A percentile compares a stretch with the other conserved stretches of the same genome.
These are phyloP conservation scores for Colletotrichum simmondsii DNA, from an alignment of 2,329 filamentous ascomycete genomes.

Conservation along the genomic window DNA sequence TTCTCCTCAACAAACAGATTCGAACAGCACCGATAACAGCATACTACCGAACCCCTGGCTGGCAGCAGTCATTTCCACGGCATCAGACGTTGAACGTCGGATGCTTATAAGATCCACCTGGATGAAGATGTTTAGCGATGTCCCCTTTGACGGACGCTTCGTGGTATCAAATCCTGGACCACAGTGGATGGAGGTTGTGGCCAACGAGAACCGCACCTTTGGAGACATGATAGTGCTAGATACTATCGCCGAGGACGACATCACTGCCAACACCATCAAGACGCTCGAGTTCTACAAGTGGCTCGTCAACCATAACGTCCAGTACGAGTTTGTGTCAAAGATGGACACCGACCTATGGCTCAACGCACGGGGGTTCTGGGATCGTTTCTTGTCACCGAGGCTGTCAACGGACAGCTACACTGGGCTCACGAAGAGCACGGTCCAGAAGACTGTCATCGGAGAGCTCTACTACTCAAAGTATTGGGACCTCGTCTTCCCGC, in stretches of 20 bases:
- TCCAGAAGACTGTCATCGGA: conserved; percentile 42
- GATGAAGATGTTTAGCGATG: conserved; percentile 43
- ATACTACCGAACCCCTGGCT: conserved; percentile 39
- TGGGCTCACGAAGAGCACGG: conserved; percentile 21
- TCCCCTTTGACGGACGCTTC: conserved; percentile 44
- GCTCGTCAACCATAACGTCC: conserved; percentile 37
- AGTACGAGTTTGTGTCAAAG: conserved; percentile 46
- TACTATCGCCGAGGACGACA: conserved; percentile 43
- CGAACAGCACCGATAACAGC: not conserved
- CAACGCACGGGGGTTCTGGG: conserved; percentile 45
- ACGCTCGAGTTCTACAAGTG: conserved; percentile 46
- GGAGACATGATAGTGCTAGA: conserved; percentile 48
- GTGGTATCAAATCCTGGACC: conserved; percentile 44
- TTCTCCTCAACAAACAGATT: conserved; percentile 36
- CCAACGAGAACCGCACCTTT: conserved; percentile 44
- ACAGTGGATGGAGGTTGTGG: conserved; percentile 40
- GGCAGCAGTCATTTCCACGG: conserved; percentile 43
- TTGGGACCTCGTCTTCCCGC: conserved; percentile 42
- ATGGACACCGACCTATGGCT: conserved; percentile 46
- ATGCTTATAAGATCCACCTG: conserved; percentile 45
- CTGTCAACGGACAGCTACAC: conserved; percentile 34
- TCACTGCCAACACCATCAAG: conserved; percentile 47
- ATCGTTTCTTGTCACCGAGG: conserved; percentile 40
- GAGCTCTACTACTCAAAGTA: conserved; percentile 41
- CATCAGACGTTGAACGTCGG: conserved; percentile 41